phyloP scores from a whole-genome alignment of 192 early-diverging fungal species.

The Chytriomyces sp. region DNA sequence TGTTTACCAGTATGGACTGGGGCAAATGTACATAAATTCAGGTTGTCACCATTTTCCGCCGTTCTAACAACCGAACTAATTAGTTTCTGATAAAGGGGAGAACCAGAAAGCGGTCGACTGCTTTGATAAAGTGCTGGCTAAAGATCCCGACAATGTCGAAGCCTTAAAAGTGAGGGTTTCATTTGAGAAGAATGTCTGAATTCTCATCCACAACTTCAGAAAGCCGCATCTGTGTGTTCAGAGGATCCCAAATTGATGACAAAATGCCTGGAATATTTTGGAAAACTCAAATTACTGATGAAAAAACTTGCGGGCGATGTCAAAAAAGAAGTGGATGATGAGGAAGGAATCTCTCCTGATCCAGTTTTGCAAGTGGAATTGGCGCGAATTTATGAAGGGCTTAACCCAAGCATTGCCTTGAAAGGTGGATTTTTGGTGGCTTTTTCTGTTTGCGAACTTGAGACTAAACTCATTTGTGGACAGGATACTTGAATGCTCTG shows the following conservation, averaged over 20 bases:
- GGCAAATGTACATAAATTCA: conserved; percentile 71
- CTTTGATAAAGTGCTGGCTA: conserved; percentile 48
- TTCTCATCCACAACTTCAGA: conserved; percentile 16
- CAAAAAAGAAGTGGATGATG: conserved; percentile 1
- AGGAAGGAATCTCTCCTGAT: conserved; percentile 38
- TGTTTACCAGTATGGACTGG: conserved; percentile 76
- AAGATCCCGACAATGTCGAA: conserved; percentile 52
- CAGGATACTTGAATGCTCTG: conserved; percentile 41
- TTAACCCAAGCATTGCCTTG: conserved; percentile 37
- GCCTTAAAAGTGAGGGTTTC: conserved; percentile 35
- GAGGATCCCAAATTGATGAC: conserved; percentile 9
- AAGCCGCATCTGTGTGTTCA: conserved; percentile 38
- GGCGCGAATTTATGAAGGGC: conserved; percentile 36
- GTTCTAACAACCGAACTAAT: conserved; percentile 16
- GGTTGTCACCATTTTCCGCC: conserved; percentile 44
- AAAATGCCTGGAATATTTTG: conserved; percentile 29
- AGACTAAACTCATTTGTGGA: conserved; percentile 9
- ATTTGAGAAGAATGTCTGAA: neutral
- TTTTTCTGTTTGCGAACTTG: neutral
- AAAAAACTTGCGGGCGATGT: conserved; percentile 22
- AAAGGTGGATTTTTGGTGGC: conserved; percentile 30
- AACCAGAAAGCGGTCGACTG: conserved; percentile 41
- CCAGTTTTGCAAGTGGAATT: conserved; percentile 46
- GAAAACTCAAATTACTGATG: conserved; percentile 32
- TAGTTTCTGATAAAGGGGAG: conserved; percentile 26